Conservation (phyloP, 768 basidiomycete genomes). For the Sistotremastrum niveocremeum region DNA sequence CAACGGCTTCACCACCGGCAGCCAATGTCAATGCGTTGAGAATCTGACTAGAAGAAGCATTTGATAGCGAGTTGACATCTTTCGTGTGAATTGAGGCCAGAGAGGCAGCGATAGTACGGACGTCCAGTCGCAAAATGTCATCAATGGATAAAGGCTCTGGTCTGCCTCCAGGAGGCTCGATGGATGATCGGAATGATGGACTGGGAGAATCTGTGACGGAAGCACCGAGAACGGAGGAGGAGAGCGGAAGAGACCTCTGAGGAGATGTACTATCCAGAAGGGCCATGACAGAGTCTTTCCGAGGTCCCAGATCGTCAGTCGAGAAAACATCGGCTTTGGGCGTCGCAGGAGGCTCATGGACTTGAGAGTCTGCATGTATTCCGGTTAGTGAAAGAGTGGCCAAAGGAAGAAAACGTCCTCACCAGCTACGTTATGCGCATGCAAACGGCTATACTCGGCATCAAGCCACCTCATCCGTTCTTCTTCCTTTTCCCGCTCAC, state of each 20-base stretch:
- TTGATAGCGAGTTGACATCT: constrained; percentile 21
- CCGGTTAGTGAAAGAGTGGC: no score
- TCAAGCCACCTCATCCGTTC: constrained; percentile 50
- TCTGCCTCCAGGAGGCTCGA: background rate
- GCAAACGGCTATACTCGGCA: constrained; percentile 46
- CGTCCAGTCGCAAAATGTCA: constrained; percentile 49
- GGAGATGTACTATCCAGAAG: constrained; percentile 6
- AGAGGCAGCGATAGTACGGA: constrained; percentile 46
- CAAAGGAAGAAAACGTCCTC: constrained; percentile 21
- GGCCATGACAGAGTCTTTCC: no score
- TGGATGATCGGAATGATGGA: constrained; percentile 6
- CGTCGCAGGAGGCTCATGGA: background rate
- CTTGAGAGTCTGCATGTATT: no score
- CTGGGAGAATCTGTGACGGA: constrained; percentile 7
- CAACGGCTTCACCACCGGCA: background rate
- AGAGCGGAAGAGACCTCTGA: background rate
- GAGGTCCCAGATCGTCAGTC: background rate
- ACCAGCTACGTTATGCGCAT: constrained; percentile 44
- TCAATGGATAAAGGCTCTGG: constrained; percentile 34
- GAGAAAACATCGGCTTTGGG: background rate
- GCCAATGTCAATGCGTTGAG: constrained; percentile 1
- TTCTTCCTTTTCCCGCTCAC: constrained; percentile 23
- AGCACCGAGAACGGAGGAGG: constrained; percentile 7
- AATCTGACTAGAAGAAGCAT: background rate
- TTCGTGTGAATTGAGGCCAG: constrained; percentile 40